These are phyloP conservation scores for Byssoonygena ceratinophila DNA, from an alignment of 2,329 filamentous ascomycete genomes.

Conservation along the genomic window DNA sequence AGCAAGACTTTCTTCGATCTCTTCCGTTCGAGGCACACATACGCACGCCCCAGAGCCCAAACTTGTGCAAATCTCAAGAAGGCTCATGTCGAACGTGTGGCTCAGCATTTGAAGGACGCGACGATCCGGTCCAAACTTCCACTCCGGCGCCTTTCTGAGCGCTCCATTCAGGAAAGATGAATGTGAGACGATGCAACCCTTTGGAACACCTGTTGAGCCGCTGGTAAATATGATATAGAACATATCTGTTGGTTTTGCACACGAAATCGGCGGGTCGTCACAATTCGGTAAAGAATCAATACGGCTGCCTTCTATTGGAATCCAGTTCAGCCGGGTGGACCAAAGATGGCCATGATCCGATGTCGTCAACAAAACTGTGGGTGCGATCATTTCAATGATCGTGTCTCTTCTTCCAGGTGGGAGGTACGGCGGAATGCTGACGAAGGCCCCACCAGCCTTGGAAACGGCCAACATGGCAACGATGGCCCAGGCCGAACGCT, in stretches of 20 bases:
- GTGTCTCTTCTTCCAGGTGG: background rate
- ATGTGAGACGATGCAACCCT: slow-evolving; percentile 50
- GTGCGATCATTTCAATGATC: background rate
- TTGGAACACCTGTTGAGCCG: slow-evolving; percentile 42
- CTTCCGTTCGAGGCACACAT: slow-evolving; percentile 36
- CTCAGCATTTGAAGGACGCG: slow-evolving; percentile 34
- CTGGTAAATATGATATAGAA: slow-evolving; percentile 50
- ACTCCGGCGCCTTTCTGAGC: slow-evolving; percentile 37
- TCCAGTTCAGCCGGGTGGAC: background rate
- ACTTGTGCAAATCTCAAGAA: slow-evolving; percentile 29
- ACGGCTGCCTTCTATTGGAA: background rate
- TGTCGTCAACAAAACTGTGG: background rate
- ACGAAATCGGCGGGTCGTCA: background rate
- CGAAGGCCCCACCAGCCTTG: slow-evolving; percentile 24
- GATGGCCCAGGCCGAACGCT: slow-evolving; percentile 25
- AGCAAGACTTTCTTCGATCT: slow-evolving; percentile 35
- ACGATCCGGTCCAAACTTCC: slow-evolving; percentile 36
- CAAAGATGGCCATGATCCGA: background rate
- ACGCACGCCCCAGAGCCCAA: slow-evolving; percentile 35
- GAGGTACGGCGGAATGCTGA: slow-evolving; percentile 20
- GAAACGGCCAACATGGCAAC: slow-evolving; percentile 23
- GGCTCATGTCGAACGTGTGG: slow-evolving; percentile 37
- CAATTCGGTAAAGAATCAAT: background rate
- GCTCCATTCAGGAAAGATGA: slow-evolving; percentile 43
- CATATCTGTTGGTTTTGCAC: background rate